Base-by-base conservation (phyloP, 208 protist species). In the Leptomonas seymouri region DNA sequence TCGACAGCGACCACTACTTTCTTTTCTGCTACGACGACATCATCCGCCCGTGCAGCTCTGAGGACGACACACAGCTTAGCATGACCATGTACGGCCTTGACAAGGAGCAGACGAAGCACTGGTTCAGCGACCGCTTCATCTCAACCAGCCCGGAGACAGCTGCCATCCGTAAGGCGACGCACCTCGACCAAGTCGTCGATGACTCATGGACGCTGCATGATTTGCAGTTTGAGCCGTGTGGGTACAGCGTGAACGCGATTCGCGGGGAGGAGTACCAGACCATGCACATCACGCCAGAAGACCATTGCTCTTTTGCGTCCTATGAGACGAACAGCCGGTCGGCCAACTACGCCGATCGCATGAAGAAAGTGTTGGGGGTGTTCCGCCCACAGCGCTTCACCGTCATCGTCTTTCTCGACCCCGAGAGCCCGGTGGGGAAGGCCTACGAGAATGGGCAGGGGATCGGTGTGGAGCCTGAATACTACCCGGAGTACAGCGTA, bases 221-320 rank as follows among this genome's bases (percentile, higher is more conserved):
- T 58, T 79, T 97, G 36, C 81, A 95, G 62, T 98, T 98, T 76
- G 90, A 96, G 56, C 97, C 97, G 15, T 98, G 97, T 74, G 97
- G 97, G 46, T 98, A 98, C 67, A 97, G 91, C 71, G 87, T 98
- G 51, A 98, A 98, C 78, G 93, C 91, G 21, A 87, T 98, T 30
- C 73, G 82, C 18, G 93, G 71, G 20, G 72, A 65, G 45, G 81
- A 92, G 69, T 98, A 98, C 79, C 94, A 90, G 67, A 98, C 97
- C 12, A 97, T 98, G 57, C 97, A 98, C 84, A 97, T 98, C 76
- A 98, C 97, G 53, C 97, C 97, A 0, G 94, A 98, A 74, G 75
- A 88, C 34, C 85, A 96, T 76, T 98, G 91, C 80, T 95, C 85
- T 27, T 98, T 97, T 69, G 97, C 90, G 18, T 96, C 87, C 18